These are phyloP conservation scores for Boletus reticuloceps DNA, from an alignment of 768 basidiomycete species.

Conservation along the genomic window DNA sequence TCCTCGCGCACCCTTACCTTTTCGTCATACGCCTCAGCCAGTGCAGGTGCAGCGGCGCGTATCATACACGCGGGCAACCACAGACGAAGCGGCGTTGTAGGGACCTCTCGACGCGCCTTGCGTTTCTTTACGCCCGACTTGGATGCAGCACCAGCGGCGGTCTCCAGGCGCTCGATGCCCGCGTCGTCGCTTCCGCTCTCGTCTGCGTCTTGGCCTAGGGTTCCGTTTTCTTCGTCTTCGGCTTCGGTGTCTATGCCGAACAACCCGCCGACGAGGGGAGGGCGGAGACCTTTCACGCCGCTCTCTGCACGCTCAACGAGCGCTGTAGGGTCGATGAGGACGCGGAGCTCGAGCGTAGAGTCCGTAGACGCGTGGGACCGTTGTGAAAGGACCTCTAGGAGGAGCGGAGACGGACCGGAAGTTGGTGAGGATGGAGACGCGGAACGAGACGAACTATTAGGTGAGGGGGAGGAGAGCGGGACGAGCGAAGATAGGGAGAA, in stretches of 20 bases:
- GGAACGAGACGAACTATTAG: slow-evolving; percentile 2
- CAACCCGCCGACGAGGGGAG: slow-evolving; percentile 37
- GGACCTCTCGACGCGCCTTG: slow-evolving; percentile 32
- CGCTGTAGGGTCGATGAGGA: slow-evolving; percentile 67
- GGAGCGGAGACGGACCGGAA: slow-evolving; percentile 39
- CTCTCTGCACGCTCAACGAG: slow-evolving; percentile 64
- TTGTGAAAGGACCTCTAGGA: slow-evolving; percentile 63
- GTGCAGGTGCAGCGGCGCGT: slow-evolving; percentile 56
- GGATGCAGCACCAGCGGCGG: slow-evolving; percentile 20
- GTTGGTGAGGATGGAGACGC: not conserved
- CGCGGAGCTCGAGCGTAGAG: slow-evolving; percentile 69
- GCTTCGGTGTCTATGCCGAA: slow-evolving; percentile 44
- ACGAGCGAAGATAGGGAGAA: slow-evolving; percentile 16
- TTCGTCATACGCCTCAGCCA: slow-evolving; percentile 63
- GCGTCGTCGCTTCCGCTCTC: slow-evolving; percentile 45
- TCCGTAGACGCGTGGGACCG: slow-evolving; percentile 73
- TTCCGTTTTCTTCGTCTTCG: slow-evolving; percentile 43
- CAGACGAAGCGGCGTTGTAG: slow-evolving; percentile 55
- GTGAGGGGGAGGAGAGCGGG: slow-evolving; percentile 3
- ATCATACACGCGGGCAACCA: slow-evolving; percentile 89
- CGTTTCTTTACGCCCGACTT: slow-evolving; percentile 21
- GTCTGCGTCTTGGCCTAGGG: slow-evolving; percentile 26
- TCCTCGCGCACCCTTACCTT: slow-evolving; percentile 49
- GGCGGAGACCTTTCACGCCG: slow-evolving; percentile 63
- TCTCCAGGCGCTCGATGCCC: slow-evolving; percentile 22